phyloP scores from a whole-genome alignment of 2,329 filamentous ascomycete genomes.

The Bipolaris sorokiniana region DNA sequence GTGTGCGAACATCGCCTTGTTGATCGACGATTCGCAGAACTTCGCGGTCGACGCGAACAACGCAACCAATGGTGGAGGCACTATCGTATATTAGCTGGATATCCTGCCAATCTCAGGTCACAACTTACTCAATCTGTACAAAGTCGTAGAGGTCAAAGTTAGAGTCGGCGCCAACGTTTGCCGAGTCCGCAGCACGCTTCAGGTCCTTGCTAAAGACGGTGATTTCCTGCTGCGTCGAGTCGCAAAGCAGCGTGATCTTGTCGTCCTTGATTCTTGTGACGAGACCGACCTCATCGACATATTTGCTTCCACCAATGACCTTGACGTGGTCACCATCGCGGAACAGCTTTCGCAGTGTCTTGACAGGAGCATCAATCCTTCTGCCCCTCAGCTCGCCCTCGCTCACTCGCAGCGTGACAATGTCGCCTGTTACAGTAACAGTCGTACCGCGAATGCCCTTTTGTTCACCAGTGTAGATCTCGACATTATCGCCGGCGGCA shows the following conservation, averaged over 20 bases:
- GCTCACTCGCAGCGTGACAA: conserved; percentile 84
- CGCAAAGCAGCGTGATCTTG: conserved; percentile 88
- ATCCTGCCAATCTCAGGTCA: neutral
- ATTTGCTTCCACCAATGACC: conserved; percentile 94
- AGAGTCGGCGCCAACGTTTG: conserved; percentile 81
- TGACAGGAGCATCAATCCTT: conserved; percentile 88
- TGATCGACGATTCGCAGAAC: conserved; percentile 90
- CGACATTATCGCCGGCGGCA: conserved; percentile 91
- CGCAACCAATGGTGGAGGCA: conserved; percentile 86
- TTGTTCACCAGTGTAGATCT: conserved; percentile 95
- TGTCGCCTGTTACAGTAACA: conserved; percentile 85
- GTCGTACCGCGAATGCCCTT: conserved; percentile 87
- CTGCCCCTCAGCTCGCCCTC: conserved; percentile 84
- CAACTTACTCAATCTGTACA: conserved; percentile 80
- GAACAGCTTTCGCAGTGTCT: conserved; percentile 91
- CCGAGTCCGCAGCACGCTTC: conserved; percentile 89
- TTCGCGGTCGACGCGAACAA: conserved; percentile 95
- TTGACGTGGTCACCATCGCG: conserved; percentile 95
- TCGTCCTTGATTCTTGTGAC: conserved; percentile 94
- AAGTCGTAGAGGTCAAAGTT: conserved; percentile 93
- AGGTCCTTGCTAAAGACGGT: conserved; percentile 98
- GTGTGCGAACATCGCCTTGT: conserved; percentile 78
- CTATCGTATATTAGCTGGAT: conserved; percentile 43
- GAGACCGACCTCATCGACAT: conserved; percentile 94
- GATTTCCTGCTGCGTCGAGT: conserved; percentile 91